These are phyloP conservation scores for Rhododendron kiyosumense DNA, from an alignment of 148 eudicot genomes.

Conservation along the genomic window DNA sequence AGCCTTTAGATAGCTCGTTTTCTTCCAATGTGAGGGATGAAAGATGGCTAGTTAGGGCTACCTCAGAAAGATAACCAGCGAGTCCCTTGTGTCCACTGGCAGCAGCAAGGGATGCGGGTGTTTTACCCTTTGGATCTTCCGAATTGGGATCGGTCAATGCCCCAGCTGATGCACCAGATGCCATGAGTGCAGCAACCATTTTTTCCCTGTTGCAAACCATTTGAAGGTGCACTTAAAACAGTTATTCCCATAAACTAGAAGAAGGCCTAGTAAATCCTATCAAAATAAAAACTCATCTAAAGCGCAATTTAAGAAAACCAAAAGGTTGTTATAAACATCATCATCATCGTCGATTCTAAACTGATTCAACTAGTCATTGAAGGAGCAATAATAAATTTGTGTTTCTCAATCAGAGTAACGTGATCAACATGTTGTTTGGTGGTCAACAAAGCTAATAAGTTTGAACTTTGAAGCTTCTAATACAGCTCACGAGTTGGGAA, in stretches of 20 bases:
- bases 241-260: background rate
- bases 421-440: background rate
- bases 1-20: slow-evolving; percentile 64
- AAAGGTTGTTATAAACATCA: background rate
- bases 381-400: background rate
- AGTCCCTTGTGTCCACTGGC: slow-evolving; percentile 72
- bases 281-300: background rate
- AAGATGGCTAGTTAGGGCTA: slow-evolving; percentile 74
- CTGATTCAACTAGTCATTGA: background rate
- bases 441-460: background rate
- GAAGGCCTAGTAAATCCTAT: background rate
- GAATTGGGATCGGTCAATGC: slow-evolving; percentile 84
- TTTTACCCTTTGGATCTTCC: slow-evolving; percentile 70
- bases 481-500: background rate
- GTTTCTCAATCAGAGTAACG: background rate
- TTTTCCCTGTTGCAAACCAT: slow-evolving; percentile 55
- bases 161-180: slow-evolving; percentile 84
- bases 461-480: background rate
- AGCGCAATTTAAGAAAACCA: too few species aligned
- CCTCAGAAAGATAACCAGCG: slow-evolving; percentile 90
- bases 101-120: slow-evolving; percentile 80
- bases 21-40: slow-evolving; percentile 74
- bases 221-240: slow-evolving; percentile 1
- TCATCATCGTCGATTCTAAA: background rate
- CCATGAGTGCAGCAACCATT: slow-evolving; percentile 84